Base-by-base conservation (phyloP, 495 filamentous ascomycete genomes). In the Trichoderma parareesei region DNA sequence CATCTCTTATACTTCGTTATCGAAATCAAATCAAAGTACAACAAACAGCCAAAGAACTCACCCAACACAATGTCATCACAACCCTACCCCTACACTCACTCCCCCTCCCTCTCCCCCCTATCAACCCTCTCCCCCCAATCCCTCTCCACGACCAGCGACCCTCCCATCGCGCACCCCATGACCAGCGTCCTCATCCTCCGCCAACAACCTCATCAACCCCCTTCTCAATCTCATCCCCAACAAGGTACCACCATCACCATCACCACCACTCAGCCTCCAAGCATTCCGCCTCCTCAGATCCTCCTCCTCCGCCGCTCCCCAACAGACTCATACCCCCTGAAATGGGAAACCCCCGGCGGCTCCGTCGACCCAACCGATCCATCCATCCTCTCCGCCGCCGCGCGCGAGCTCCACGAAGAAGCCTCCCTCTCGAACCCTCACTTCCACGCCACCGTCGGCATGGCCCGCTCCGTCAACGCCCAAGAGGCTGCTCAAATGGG, bases 291-390 rank as follows among this genome's bases (percentile, higher is more conserved):
- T 0, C 64, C 64, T 13, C 46, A 61, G 27, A 43, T 61, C 60
- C 60, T 61, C 18, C 38, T 61, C 37, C 38, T 61, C 11, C 60
- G 60, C 38, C 60, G 60, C 60, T 20, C 33, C 5, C 18, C 60
- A 37, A 18, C 60, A 10, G 60, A 61, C 33, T 61, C 60, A 9
- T 61, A 61, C 38, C 38, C 60, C 0, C 38, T 40, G 9, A 61
- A 40, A 5, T 77, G 79, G 78, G 79, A 81, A 64, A 61, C 72
- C 27, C 78, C 78, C 13, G 79, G 79, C 44, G 79, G 79, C 38
- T 72, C 67, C 38, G 65, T 68, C 44, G 79, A 81, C 65, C 65
- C 71, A 38, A 66, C 71, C 18, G 79, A 81, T 66, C 42, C 64
- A n/a, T 78, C 69, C 14, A 70, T 80, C 37, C 65, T 81, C 11